Percentiles rank a stretch among this genome's conserved stretches.
Conservation (phyloP, 352 stramenopile species). For the Phytophthora rubi region DNA sequence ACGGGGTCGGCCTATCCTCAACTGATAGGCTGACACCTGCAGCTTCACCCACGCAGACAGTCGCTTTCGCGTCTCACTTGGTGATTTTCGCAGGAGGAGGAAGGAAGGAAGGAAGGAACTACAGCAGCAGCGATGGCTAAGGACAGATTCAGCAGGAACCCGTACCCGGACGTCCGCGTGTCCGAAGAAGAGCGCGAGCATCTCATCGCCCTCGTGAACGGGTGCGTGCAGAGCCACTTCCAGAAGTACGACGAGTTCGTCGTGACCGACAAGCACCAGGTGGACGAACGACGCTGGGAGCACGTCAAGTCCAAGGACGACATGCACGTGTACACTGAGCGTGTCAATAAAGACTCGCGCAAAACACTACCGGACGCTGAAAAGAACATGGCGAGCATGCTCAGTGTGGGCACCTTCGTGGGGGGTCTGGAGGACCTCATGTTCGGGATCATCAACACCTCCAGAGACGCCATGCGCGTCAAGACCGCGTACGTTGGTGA, state of each 20-base stretch:
- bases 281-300: slow-evolving; percentile 33
- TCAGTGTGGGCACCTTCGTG: slow-evolving; percentile 18
- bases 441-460: slow-evolving; percentile 31
- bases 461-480: slow-evolving; percentile 28
- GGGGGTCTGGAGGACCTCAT: slow-evolving; percentile 34
- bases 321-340: slow-evolving; percentile 35
- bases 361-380: too few relatives aligned
- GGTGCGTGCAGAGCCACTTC: slow-evolving; percentile 32
- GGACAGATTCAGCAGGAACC: slow-evolving; percentile 37
- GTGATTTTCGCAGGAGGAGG: not conserved
- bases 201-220: slow-evolving; percentile 20
- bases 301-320: slow-evolving; percentile 32
- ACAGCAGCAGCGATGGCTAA: slow-evolving; percentile 25
- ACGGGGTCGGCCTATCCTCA: not conserved
- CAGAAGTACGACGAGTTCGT: slow-evolving; percentile 38
- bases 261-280: slow-evolving; percentile 14
- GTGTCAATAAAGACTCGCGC: not conserved
- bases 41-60: not conserved
- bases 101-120: not conserved
- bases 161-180: slow-evolving; percentile 22
- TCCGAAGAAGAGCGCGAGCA: slow-evolving; percentile 8
- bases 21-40: not conserved
- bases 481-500: slow-evolving; percentile 21
- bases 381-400: not conserved
- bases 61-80: not conserved